A percentile compares a stretch with the other conserved stretches of the same genome.
Evolutionary conservation across 805 yeast species (phyloP).

Genomic region (Metschnikowia cerradonensis): DNA sequence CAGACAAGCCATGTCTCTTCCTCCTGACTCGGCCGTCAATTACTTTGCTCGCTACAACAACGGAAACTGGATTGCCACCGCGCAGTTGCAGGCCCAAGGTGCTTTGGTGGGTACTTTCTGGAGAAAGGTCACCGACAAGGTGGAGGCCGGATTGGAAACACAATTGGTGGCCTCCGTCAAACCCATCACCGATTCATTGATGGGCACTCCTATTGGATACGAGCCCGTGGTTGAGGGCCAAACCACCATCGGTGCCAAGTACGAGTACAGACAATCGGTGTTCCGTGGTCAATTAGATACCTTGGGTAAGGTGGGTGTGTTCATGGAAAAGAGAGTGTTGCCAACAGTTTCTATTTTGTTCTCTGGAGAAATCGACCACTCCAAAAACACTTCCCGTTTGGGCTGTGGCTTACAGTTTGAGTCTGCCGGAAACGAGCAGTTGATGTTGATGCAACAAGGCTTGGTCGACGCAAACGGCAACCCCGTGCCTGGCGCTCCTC

Average conservation of each 20-base stretch:
- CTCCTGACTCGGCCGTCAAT: slow-evolving; percentile 85
- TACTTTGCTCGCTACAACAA: slow-evolving; percentile 87
- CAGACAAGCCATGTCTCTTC: slow-evolving; percentile 61
- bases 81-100: slow-evolving; percentile 92
- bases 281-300: slow-evolving; percentile 95
- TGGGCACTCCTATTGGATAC: slow-evolving; percentile 76
- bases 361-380: slow-evolving; percentile 90
- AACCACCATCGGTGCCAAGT: slow-evolving; percentile 94
- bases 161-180: slow-evolving; percentile 71
- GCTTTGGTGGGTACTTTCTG: slow-evolving; percentile 84
- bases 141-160: slow-evolving; percentile 92
- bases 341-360: slow-evolving; percentile 88
- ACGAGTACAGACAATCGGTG: slow-evolving; percentile 93
- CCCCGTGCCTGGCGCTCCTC: slow-evolving; percentile 79
- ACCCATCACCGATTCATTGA: slow-evolving; percentile 70
- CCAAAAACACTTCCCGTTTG: slow-evolving; percentile 61
- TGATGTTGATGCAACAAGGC: slow-evolving; percentile 88
- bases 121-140: slow-evolving; percentile 88
- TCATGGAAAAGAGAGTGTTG: slow-evolving; percentile 88
- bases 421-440: slow-evolving; percentile 90
- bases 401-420: slow-evolving; percentile 96
- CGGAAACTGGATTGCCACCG: slow-evolving; percentile 89
- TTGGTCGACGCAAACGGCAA: slow-evolving; percentile 78
- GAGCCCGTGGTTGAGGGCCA: slow-evolving; percentile 86
- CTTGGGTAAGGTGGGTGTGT: slow-evolving; percentile 82